Conservation (phyloP, 768 basidiomycete genomes). For the Ramaria sp. region DNA sequence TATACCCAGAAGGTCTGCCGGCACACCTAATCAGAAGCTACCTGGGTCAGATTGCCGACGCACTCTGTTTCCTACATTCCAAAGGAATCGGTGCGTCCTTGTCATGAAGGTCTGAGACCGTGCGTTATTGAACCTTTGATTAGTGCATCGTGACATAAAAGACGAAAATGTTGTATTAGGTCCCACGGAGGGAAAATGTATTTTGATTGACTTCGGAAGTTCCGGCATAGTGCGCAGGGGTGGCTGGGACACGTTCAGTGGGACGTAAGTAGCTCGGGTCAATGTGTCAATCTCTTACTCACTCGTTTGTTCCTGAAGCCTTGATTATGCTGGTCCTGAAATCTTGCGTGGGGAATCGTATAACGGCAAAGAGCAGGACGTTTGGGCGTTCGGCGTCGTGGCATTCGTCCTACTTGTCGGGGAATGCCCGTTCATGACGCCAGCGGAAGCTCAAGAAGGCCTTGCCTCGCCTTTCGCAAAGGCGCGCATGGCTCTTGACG, state of each 20-base stretch:
- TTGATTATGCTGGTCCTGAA: slow-evolving; percentile 95
- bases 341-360: slow-evolving; percentile 93
- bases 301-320: slow-evolving; percentile 27
- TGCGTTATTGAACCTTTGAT: neutral
- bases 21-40: slow-evolving; percentile 66
- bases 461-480: slow-evolving; percentile 65
- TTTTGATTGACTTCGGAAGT: slow-evolving; percentile 96
- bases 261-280: slow-evolving; percentile 53
- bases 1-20: slow-evolving; percentile 76
- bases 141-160: slow-evolving; percentile 95
- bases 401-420: slow-evolving; percentile 89
- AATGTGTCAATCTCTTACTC: slow-evolving; percentile 10
- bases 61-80: slow-evolving; percentile 76
- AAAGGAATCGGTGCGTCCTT: slow-evolving; percentile 72
- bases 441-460: slow-evolving; percentile 84
- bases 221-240: slow-evolving; percentile 73
- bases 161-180: slow-evolving; percentile 92
- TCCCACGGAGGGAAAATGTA: slow-evolving; percentile 58
- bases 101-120: slow-evolving; percentile 1
- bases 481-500: slow-evolving; percentile 66
- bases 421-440: slow-evolving; percentile 86
- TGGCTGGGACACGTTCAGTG: slow-evolving; percentile 89
- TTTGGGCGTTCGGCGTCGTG: slow-evolving; percentile 97
- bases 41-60: slow-evolving; percentile 90
- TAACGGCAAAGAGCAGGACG: slow-evolving; percentile 92